Conservation (phyloP, 306 rosid genomes). For the Glycine tomentella region DNA sequence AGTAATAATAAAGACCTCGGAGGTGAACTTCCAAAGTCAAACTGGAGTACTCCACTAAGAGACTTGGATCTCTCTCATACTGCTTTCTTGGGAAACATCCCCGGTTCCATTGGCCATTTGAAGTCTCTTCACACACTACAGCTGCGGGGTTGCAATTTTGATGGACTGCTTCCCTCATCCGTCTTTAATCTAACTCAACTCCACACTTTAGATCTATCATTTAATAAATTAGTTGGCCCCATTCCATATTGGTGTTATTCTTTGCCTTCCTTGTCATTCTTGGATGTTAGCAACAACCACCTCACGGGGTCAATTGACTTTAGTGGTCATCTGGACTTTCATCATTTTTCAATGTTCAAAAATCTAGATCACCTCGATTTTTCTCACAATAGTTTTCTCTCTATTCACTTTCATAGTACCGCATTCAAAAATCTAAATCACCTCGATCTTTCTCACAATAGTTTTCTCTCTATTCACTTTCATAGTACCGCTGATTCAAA, state of each 20-base stretch:
- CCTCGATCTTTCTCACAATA: too few relatives aligned
- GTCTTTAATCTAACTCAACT: slow-evolving; percentile 12
- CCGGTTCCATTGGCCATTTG: not conserved
- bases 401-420: not conserved
- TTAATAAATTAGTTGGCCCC: not conserved
- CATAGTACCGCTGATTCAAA: too few relatives aligned
- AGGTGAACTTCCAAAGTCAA: not conserved
- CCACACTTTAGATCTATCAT: accelerated
- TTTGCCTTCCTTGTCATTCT: not conserved
- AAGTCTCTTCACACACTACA: not conserved
- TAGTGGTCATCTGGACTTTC: slow-evolving; percentile 11
- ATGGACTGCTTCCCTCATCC: slow-evolving; percentile 17
- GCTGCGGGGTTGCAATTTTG: not conserved
- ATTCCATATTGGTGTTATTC: slow-evolving; percentile 20
- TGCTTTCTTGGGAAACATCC: not conserved
- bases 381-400: not conserved
- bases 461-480: too few relatives aligned
- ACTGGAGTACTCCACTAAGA: not conserved
- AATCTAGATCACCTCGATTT: not conserved
- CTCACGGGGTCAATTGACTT: not conserved
- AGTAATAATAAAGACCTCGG: not conserved
- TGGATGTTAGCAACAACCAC: not conserved
- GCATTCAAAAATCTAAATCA: too few relatives aligned
- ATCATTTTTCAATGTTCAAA: slow-evolving; percentile 9
- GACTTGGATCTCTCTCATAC: accelerated